phyloP scores from a whole-genome alignment of 192 early-diverging fungal species.

The Gonapodya sp. region DNA sequence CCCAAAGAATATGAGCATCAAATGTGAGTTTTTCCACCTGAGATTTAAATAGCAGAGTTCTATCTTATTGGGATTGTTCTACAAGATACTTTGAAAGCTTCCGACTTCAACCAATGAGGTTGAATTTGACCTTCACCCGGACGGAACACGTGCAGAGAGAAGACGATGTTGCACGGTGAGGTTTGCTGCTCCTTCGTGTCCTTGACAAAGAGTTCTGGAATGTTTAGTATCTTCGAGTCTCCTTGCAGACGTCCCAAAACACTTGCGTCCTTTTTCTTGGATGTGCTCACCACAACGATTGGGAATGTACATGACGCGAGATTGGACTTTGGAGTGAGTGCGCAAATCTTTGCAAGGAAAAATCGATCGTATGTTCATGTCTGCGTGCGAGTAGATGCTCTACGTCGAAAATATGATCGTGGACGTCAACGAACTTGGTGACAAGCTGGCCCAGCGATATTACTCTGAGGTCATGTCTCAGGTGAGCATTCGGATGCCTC shows the following conservation, averaged over 20 bases:
- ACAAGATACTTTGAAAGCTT: conserved; percentile 81
- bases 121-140: conserved; percentile 92
- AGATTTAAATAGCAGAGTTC: background rate
- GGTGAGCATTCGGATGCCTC: conserved; percentile 15
- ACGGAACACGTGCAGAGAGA: conserved; percentile 60
- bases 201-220: background rate
- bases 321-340: background rate
- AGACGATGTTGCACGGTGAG: conserved; percentile 30
- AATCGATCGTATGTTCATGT: background rate
- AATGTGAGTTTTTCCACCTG: background rate
- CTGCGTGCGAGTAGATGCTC: background rate
- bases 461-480: conserved; percentile 83
- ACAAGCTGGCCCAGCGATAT: conserved; percentile 78
- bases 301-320: conserved; percentile 77
- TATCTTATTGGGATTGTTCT: background rate
- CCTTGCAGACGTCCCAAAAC: background rate
- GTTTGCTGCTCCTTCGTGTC: background rate
- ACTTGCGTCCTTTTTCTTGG: conserved; percentile 56
- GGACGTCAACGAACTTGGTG: conserved; percentile 58
- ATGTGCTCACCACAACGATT: conserved; percentile 92
- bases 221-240: background rate
- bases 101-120: conserved; percentile 84
- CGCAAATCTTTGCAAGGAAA: background rate
- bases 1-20: background rate
- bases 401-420: conserved; percentile 24